Evolutionary conservation across 83 land plant genomes (phyloP), one percentile per base, ranked within the genome.

Genomic region (Diphasiastrum complanatum): DNA sequence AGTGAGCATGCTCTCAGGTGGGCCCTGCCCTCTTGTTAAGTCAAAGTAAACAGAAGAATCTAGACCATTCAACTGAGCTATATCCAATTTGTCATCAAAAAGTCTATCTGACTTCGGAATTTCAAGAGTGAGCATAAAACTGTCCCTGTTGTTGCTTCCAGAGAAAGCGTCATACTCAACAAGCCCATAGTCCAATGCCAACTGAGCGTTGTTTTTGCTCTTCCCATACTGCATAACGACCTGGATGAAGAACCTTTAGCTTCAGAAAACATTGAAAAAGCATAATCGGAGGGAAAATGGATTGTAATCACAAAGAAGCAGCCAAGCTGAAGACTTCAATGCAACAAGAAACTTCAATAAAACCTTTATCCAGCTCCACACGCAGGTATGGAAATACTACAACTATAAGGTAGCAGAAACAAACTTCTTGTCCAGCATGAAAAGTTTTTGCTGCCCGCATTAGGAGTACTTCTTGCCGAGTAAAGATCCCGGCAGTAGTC

Each of bases 121-220:
- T 62, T 82, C 82, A 25, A 93, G 49, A 18, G 96, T 83, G 38
- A 91, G 60, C 19, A 85, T 81, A 40, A 81, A 85, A 14, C 75
- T 61, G 26, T 79, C 69, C 32, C 91, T 78, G 14, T 30, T 29
- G 6, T 50, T 3, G 58, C 18, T 48, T 31, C 61, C 37, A 68
- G 69, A 3, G 77, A 20, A 19, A 25, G 27, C 27, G 40, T 61
- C 35, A 5, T 36, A 22, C 23, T 91, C 97, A 16, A 85, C 76
- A 45, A 91, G 83, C 23, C 97, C 97, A 66, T 87, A 85, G 53
- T 92, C 95, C 45, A 87, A 66, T 41, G 98, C 95, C 35, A 92
- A 61, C 53, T 92, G 88, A 4, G 81, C 89, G 67, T 87, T 91
- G 63, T 90, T 82, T 76, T 91, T 91, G 28, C 56, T 64, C 20